Evolutionary conservation across 2,329 filamentous ascomycete species (phyloP).

Genomic region (Fonsecaea pugnacius): DNA sequence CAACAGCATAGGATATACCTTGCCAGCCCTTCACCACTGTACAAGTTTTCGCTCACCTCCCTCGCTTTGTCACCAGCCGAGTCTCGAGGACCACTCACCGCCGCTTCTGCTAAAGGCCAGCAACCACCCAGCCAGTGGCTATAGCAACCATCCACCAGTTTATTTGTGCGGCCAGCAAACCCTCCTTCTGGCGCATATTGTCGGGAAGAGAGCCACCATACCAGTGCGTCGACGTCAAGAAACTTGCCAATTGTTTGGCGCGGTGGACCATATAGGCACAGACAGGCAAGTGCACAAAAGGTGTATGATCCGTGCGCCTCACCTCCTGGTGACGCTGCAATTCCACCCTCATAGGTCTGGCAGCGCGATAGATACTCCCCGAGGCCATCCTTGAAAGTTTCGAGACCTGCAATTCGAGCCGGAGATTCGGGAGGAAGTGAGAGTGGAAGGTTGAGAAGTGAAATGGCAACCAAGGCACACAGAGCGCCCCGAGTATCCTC

Average conservation of each 20-base stretch:
- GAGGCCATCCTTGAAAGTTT: slow-evolving; percentile 71
- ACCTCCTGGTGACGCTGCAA: slow-evolving; percentile 79
- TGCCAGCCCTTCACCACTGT: slow-evolving; percentile 81
- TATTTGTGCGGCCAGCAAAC: slow-evolving; percentile 92
- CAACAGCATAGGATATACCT: slow-evolving; percentile 90
- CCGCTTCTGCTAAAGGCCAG: slow-evolving; percentile 87
- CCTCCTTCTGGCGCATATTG: slow-evolving; percentile 92
- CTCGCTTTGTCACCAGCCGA: slow-evolving; percentile 26
- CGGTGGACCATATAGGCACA: slow-evolving; percentile 82
- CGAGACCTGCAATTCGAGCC: slow-evolving; percentile 63
- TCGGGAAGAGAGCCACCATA: slow-evolving; percentile 85
- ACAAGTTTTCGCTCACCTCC: slow-evolving; percentile 50
- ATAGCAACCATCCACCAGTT: slow-evolving; percentile 97
- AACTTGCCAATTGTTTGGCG: slow-evolving; percentile 73
- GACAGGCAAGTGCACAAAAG: slow-evolving; percentile 87
- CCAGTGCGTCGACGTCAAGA: slow-evolving; percentile 75
- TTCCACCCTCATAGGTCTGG: slow-evolving; percentile 85
- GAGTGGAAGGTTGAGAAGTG: slow-evolving; percentile 80
- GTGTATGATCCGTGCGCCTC: slow-evolving; percentile 97
- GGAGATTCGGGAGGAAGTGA: slow-evolving; percentile 75
- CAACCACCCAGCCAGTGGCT: slow-evolving; percentile 97
- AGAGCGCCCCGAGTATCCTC: slow-evolving; percentile 93
- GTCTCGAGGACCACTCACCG: slow-evolving; percentile 61
- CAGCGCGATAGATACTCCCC: slow-evolving; percentile 80
- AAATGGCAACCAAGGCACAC: slow-evolving; percentile 83